Conservation (phyloP, 192 early-diverging fungal genomes). For the Linnemannia elongata region DNA sequence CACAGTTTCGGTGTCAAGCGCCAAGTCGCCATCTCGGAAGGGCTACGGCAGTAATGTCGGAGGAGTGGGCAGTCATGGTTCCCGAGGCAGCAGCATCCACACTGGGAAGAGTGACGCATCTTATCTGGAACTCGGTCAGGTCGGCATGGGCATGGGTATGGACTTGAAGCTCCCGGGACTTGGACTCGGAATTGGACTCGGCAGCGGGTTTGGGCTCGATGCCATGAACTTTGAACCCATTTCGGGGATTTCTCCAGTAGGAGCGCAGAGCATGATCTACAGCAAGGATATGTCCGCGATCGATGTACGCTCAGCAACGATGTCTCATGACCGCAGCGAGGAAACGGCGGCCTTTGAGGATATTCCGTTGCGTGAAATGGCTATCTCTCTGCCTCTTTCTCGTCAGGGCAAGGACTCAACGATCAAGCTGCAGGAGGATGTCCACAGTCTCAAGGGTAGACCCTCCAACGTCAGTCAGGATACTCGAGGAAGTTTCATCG, state of each 20-base stretch:
- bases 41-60: not conserved
- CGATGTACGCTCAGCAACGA: not conserved
- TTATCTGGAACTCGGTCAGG: constrained; percentile 30
- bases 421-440: constrained; percentile 14
- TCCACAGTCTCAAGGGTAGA: constrained; percentile 19
- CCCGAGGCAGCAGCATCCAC: constrained; percentile 21
- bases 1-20: not conserved
- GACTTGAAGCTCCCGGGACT: constrained; percentile 32
- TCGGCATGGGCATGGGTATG: constrained; percentile 25
- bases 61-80: not conserved
- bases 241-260: not conserved
- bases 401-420: constrained; percentile 1
- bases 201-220: constrained; percentile 4
- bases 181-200: constrained; percentile 25
- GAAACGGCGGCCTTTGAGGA: constrained; percentile 10
- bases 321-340: not conserved
- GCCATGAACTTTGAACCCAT: not conserved
- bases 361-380: constrained; percentile 27
- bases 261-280: not conserved
- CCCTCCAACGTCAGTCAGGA: constrained; percentile 34
- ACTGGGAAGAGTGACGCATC: constrained; percentile 22
- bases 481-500: not conserved
- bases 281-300: not conserved
- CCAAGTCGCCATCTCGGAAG: not conserved
- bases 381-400: not conserved